Base-by-base conservation (phyloP, 225 moss, liverwort and hornwort species). In the Antitrichia curtipendula region DNA sequence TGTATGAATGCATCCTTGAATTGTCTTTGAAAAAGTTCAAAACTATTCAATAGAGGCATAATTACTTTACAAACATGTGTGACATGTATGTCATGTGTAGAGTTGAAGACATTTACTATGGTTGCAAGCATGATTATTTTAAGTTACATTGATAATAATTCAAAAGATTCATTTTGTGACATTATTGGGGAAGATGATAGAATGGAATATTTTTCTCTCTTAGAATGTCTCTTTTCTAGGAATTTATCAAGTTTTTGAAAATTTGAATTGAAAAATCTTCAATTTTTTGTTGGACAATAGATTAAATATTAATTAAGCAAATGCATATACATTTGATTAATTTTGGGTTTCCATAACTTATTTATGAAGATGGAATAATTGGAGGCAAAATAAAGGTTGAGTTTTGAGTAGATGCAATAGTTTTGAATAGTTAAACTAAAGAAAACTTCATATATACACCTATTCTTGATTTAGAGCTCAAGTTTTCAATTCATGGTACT, bases 1-100 rank as follows among this genome's bases (percentile, higher is more conserved):
- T 71, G 3, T 45, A 17, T 18, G 14, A 45, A 29, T 16, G 17
- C 29, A 45, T 45, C 72, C 2, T 72, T 29, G 4, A 45, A 29
- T 72, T 40, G 13, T 40, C 24, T 69, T 38, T 7, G 25, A 69
- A 40, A 69, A 40, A 13, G 4, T 69, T 45, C 8, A 72, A 72
- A 45, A 43, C 0, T 0, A 0, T 72, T 10, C 4, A 18, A 0
- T 6, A 29, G 29, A 72, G 3, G 10, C 10, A 10, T 18, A 2
- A 18, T 73, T 47, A 47, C 25, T 73, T 73, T 73, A 47, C 29
- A 47, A 73, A 2, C 10, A 45, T 45, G 10, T 45, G 10, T 72
- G 8, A 1, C 2, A 45, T 47, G 2, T 71, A 16, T 47, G 4
- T 7, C 19, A 73, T 73, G 11, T 31, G 3, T 47, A 47, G 19